phyloP scores from a whole-genome alignment of 495 filamentous ascomycete species.

The Chaetomium cochliodes region DNA sequence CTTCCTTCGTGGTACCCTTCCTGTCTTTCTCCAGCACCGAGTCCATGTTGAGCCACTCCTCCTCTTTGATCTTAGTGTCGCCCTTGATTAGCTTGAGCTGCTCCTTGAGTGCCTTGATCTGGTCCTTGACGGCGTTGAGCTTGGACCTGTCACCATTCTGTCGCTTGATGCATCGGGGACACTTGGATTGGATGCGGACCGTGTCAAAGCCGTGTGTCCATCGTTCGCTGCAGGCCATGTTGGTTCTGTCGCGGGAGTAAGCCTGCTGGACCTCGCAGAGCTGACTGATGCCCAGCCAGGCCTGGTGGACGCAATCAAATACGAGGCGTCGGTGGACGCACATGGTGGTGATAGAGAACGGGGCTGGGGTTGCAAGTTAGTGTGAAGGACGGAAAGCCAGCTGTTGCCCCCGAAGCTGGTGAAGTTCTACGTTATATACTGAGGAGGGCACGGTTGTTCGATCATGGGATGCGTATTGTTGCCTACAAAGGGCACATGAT shows the following conservation, averaged over 20 bases:
- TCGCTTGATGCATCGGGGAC: constrained; percentile 21
- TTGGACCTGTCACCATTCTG: background rate
- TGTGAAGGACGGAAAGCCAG: no score
- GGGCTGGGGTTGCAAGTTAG: no score
- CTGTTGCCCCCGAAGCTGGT: background rate
- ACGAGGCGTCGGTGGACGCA: constrained; percentile 34
- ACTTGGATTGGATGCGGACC: constrained; percentile 18
- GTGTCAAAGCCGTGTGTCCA: constrained; percentile 31
- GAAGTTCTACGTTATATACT: background rate
- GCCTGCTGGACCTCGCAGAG: constrained; percentile 25
- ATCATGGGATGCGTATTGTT: background rate
- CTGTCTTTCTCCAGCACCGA: background rate
- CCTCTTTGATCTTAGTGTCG: background rate
- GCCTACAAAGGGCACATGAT: background rate
- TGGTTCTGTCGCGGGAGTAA: constrained; percentile 20
- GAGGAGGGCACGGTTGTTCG: background rate
- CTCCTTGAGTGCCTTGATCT: constrained; percentile 11
- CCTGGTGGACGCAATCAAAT: constrained; percentile 32
- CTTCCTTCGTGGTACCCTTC: background rate
- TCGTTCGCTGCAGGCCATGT: constrained; percentile 27
- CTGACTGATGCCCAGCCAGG: constrained; percentile 21
- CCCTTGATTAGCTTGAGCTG: constrained; percentile 16
- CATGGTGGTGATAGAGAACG: constrained; percentile 22
- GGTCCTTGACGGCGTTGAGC: constrained; percentile 15
- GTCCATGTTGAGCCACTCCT: background rate